Evolutionary conservation across 768 basidiomycete species (phyloP).

Genomic region (Cytidiella melzeri): DNA sequence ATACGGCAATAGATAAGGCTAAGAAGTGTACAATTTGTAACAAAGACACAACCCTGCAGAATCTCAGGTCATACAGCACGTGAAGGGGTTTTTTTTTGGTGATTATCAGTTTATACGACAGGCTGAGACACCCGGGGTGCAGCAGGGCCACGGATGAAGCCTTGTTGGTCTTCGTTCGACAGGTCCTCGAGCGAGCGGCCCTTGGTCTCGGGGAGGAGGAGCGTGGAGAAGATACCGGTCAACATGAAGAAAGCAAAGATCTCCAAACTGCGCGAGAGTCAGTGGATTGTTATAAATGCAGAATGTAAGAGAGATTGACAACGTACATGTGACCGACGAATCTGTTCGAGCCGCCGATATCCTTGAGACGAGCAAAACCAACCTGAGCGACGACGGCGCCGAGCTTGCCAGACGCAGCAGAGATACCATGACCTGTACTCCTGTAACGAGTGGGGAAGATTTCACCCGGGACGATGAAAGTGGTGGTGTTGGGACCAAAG

Average conservation of each 20-base stretch:
- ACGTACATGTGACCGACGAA: slow-evolving; percentile 31
- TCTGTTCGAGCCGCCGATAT: slow-evolving; percentile 27
- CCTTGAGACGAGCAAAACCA: slow-evolving; percentile 30
- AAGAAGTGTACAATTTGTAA: no score
- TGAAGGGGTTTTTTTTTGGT: no score
- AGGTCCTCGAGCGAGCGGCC: slow-evolving; percentile 29
- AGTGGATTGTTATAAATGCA: neutral
- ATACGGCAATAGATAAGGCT: no score
- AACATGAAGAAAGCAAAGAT: slow-evolving; percentile 45
- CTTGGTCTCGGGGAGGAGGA: slow-evolving; percentile 39
- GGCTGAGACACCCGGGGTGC: neutral
- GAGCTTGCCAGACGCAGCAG: slow-evolving; percentile 38
- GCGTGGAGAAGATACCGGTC: slow-evolving; percentile 35
- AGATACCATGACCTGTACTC: slow-evolving; percentile 37
- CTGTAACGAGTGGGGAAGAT: slow-evolving; percentile 42
- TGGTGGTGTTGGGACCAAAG: slow-evolving; percentile 39
- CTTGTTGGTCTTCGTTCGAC: slow-evolving; percentile 31
- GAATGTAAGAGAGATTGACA: neutral
- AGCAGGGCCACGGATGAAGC: slow-evolving; percentile 22
- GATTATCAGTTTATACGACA: neutral
- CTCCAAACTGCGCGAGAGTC: slow-evolving; percentile 26
- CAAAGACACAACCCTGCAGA: no score
- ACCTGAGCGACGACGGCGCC: slow-evolving; percentile 38
- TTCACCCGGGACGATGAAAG: slow-evolving; percentile 40
- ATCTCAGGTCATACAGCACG: no score